These are phyloP conservation scores for Pseudophaeomoniella oleicola DNA, from an alignment of 2,329 filamentous ascomycete species.

Conservation along the genomic window DNA sequence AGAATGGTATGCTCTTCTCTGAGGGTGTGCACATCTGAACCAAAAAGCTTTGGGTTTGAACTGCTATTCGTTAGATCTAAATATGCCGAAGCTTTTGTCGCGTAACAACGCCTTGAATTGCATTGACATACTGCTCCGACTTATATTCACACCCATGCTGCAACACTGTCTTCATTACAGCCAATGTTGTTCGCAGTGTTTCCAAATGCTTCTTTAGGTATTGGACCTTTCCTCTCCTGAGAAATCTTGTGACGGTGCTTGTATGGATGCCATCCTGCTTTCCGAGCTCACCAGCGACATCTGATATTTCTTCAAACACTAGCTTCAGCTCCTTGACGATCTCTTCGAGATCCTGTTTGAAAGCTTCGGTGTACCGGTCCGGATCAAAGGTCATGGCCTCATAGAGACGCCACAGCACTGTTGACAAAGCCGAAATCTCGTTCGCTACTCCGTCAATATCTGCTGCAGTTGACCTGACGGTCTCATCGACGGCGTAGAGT, in stretches of 20 bases:
- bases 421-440: constrained; percentile 8
- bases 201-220: constrained; percentile 12
- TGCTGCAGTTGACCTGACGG: constrained; percentile 7
- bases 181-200: constrained; percentile 11
- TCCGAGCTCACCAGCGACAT: constrained; percentile 10
- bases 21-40: constrained; percentile 7
- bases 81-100: neutral
- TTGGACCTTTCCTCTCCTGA: constrained; percentile 9
- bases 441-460: constrained; percentile 8
- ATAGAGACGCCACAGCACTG: constrained; percentile 8
- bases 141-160: constrained; percentile 13
- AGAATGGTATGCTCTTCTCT: constrained; percentile 11
- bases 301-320: constrained; percentile 12
- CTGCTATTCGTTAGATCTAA: neutral
- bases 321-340: constrained; percentile 8
- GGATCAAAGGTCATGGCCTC: constrained; percentile 7
- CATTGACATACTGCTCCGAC: constrained; percentile 8
- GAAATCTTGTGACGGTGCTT: constrained; percentile 9
- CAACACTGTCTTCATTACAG: constrained; percentile 13
- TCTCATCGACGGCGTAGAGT: constrained; percentile 6
- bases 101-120: no score
- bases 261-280: constrained; percentile 7
- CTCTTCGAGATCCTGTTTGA: constrained; percentile 11
- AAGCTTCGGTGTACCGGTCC: constrained; percentile 10
- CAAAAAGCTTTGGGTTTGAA: neutral